Conservation (phyloP, 441 rosid genomes). For the Breynia disticha region DNA sequence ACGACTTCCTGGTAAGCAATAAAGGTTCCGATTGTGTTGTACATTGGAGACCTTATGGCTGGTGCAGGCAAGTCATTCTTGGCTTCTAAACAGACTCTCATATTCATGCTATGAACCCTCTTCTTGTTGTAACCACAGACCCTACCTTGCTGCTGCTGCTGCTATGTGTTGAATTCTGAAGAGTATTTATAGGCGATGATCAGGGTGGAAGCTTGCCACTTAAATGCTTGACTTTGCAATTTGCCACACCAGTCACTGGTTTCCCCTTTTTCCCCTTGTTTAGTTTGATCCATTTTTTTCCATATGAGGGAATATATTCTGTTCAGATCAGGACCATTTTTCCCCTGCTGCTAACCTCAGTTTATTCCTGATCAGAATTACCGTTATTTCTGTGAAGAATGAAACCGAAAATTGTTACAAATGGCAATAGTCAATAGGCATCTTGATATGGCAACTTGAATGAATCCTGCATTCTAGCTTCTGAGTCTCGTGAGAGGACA, state of each 20-base stretch:
- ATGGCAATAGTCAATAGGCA: not conserved
- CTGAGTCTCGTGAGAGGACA: not conserved
- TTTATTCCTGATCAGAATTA: not conserved
- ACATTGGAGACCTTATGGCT: not conserved
- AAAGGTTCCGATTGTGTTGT: not conserved
- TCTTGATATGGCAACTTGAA: not conserved
- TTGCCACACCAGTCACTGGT: not conserved
- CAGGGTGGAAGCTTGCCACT: not conserved
- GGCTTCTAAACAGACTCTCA: not conserved
- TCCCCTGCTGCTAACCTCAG: not conserved
- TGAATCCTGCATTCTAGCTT: not conserved
- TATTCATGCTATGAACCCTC: not conserved
- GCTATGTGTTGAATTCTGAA: not conserved
- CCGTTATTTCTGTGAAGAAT: not conserved
- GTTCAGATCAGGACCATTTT: not conserved
- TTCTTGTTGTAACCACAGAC: not conserved
- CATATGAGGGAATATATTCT: not conserved
- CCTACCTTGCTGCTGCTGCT: not conserved
- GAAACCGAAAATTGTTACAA: not conserved
- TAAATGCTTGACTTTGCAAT: not conserved
- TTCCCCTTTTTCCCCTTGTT: not conserved
- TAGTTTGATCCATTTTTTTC: not conserved
- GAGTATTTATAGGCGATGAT: not conserved
- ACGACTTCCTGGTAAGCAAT: not conserved
- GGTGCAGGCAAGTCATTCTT: conserved; percentile 6